Percentiles rank a stretch among this genome's conserved stretches.
Conservation (phyloP, 345 rosid genomes). For the Anastatica hierochuntica region DNA sequence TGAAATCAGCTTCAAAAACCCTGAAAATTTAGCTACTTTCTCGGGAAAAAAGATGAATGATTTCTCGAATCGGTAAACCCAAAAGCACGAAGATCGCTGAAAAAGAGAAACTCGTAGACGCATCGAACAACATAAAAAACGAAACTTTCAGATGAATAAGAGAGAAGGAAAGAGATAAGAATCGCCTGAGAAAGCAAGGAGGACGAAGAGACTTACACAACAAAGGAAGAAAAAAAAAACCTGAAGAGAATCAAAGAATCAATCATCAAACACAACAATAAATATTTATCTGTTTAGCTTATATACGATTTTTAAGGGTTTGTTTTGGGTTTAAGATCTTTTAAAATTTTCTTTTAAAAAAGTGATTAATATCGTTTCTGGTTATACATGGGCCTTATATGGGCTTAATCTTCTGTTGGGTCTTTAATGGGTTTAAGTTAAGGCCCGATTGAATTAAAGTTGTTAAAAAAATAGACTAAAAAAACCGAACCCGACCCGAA, state of each 20-base stretch:
- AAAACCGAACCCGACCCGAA: too few species aligned
- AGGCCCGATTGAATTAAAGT: too few species aligned
- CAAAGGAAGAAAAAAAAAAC: neutral
- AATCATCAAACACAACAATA: constrained; percentile 1
- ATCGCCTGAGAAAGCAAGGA: constrained; percentile 7
- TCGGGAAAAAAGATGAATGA: neutral
- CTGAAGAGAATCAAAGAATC: neutral
- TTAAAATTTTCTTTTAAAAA: too few species aligned
- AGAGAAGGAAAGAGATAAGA: constrained; percentile 7
- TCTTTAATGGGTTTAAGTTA: too few species aligned
- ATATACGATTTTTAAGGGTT: neutral
- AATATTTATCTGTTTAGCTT: neutral
- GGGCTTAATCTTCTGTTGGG: too few species aligned
- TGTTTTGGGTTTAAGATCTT: too few species aligned
- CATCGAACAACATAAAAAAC: constrained; percentile 1
- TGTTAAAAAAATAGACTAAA: too few species aligned
- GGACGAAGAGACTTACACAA: neutral
- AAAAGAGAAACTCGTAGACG: neutral
- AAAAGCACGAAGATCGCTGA: constrained; percentile 6
- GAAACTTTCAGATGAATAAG: constrained; percentile 15
- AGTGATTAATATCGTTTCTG: too few species aligned
- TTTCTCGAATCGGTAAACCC: constrained; percentile 1
- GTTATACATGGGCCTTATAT: neutral
- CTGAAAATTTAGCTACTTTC: too few species aligned
- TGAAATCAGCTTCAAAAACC: constrained; percentile 6